phyloP scores from a whole-genome alignment of 495 filamentous ascomycete species.

The Neurospora sp. region DNA sequence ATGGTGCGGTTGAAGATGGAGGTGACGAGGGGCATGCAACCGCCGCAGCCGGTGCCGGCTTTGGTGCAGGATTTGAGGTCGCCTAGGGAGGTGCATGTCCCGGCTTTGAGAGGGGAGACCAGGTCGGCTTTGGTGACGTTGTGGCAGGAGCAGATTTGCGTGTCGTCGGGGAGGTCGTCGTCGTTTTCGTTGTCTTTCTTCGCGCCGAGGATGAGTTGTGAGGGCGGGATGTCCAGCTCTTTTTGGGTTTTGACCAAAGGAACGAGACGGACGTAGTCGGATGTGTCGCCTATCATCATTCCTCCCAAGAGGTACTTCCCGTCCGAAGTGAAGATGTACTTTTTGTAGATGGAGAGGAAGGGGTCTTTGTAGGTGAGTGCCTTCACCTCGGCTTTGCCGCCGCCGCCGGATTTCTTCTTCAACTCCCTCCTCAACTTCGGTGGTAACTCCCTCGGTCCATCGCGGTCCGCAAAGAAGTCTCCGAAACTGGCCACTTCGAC shows the following conservation, averaged over 20 bases:
- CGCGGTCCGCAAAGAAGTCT: constrained; percentile 90
- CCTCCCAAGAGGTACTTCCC: constrained; percentile 89
- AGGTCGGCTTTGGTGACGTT: constrained; percentile 90
- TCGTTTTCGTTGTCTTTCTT: constrained; percentile 60
- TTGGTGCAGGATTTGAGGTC: constrained; percentile 93
- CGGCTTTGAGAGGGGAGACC: constrained; percentile 62
- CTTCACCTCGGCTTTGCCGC: constrained; percentile 55
- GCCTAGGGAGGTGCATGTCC: constrained; percentile 73
- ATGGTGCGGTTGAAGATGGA: constrained; percentile 92
- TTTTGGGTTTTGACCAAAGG: constrained; percentile 90
- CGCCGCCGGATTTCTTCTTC: constrained; percentile 23
- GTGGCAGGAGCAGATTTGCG: constrained; percentile 92
- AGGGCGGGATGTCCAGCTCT: constrained; percentile 69
- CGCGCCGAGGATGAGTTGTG: constrained; percentile 82
- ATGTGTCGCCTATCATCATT: constrained; percentile 98
- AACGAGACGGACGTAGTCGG: constrained; percentile 88
- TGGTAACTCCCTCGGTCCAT: constrained; percentile 71
- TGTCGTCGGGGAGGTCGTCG: constrained; percentile 57
- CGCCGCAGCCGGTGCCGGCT: constrained; percentile 88
- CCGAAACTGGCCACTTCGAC: constrained; percentile 95
- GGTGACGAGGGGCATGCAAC: constrained; percentile 87
- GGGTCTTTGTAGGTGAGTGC: constrained; percentile 89
- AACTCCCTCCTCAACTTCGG: constrained; percentile 33
- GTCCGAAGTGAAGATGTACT: constrained; percentile 87
- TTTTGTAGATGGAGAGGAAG: constrained; percentile 91